Evolutionary conservation across 2,329 filamentous ascomycete species (phyloP), one percentile per base, ranked within the genome.

Genomic region (Blastomyces parvus): DNA sequence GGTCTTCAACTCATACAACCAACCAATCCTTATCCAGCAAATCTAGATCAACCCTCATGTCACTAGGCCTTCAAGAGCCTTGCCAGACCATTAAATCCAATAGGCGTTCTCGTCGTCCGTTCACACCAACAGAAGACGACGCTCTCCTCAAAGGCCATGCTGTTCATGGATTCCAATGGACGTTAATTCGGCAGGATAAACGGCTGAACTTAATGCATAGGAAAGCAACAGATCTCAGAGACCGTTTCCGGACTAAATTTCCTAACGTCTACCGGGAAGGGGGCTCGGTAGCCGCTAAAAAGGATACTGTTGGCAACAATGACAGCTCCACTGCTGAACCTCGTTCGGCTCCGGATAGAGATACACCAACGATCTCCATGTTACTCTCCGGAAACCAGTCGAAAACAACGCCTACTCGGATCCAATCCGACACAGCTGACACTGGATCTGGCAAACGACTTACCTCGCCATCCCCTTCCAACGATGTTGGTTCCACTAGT

Each of bases 131-230:
- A 25, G 85, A 87, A 72, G 85, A 88, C 66, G 77, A 80, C 56
- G 82, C 83, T 33, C 71, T 88, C 0, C 73, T 86, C 1, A 80
- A 79, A 67, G 85, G 85, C 4, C 86, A 85, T 65, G 76, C 80
- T 27, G 81, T 82, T 58, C 79, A 87, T 66, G 84, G 84, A 2
- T 81, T 84, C 59, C 77, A 81, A 52, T 88, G 85, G 85, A 83
- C 82, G 13, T 71, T 77, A 7, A 87, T 88, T 61, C 78, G 80
- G 64, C 79, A 83, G 63, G 84, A 87, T 64, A 73, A 74, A 17
- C 75, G 79, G 6, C 72, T 86, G 2, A 78, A 79, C 14, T 78
- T 87, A 55, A 69, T 72, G 11, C 76, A 80, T 66, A 79, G 84
- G 52, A 80, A 80, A 55, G 77, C 82, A 19, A 85, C 83, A 1